Evolutionary conservation across 257 asterid species (phyloP).

Genomic region (Rubia yunnanensis): DNA sequence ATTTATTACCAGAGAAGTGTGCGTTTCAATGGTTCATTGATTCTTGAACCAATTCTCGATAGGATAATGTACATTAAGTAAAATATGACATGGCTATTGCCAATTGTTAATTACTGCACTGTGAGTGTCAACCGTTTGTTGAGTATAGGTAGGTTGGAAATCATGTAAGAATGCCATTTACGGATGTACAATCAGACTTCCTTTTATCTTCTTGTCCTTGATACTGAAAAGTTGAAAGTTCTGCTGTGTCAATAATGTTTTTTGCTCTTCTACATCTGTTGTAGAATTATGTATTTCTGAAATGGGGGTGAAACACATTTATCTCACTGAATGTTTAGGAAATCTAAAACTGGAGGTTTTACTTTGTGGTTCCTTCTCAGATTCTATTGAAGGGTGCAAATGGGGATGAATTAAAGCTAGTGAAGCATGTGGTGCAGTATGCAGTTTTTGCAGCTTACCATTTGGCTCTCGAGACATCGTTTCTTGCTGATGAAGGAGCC

Average conservation of each 20-base stretch:
- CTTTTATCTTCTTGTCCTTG: not conserved
- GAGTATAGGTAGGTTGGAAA: too few relatives aligned
- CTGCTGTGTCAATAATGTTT: not conserved
- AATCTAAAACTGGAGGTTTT: not conserved
- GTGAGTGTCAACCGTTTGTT: too few relatives aligned
- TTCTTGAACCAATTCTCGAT: not conserved
- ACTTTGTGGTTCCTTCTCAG: conserved; percentile 20
- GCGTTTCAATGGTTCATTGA: not conserved
- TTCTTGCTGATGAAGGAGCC: conserved; percentile 86
- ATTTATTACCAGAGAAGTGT: not conserved
- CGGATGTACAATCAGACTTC: not conserved
- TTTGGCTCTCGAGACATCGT: conserved; percentile 70
- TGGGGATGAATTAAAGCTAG: conserved; percentile 71
- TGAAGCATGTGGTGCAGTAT: conserved; percentile 53
- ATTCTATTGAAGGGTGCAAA: conserved; percentile 73
- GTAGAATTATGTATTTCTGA: not conserved
- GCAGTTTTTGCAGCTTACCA: conserved; percentile 81
- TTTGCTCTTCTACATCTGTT: not conserved
- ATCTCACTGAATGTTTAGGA: not conserved
- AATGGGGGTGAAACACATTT: not conserved
- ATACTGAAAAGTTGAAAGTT: not conserved
- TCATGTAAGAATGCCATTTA: too few relatives aligned
- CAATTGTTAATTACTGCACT: too few relatives aligned
- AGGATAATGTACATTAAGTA: not conserved
- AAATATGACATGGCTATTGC: not conserved